These are phyloP conservation scores for Rheum nobile DNA, from an alignment of 148 eudicot species.

Conservation along the genomic window DNA sequence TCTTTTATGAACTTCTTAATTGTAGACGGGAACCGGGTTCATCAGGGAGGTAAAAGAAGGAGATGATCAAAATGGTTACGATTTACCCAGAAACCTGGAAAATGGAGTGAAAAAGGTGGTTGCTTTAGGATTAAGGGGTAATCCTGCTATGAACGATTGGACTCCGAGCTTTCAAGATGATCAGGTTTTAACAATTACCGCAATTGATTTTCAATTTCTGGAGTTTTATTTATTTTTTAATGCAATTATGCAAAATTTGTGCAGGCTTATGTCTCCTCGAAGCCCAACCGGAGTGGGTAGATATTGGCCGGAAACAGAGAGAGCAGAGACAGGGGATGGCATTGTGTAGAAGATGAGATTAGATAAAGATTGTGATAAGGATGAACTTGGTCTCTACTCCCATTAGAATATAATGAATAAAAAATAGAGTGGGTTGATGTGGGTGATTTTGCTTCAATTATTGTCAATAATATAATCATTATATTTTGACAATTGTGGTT, in stretches of 20 bases:
- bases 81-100: conserved; percentile 6
- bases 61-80: conserved; percentile 15
- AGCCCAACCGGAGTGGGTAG: conserved; percentile 47
- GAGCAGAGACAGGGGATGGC: background rate
- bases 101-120: conserved; percentile 15
- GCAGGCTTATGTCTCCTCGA: conserved; percentile 22
- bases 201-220: background rate
- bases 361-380: background rate
- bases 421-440: background rate
- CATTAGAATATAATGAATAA: background rate
- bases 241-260: background rate
- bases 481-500: background rate
- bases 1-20: background rate
- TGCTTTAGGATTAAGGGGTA: conserved; percentile 18
- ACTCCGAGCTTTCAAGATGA: conserved; percentile 25
- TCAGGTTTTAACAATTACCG: conserved; percentile 14
- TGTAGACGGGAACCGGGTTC: conserved; percentile 61
- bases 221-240: background rate
- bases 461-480: background rate
- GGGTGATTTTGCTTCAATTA: background rate
- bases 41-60: conserved; percentile 29
- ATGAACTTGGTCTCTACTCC: background rate
- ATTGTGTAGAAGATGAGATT: background rate
- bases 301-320: background rate
- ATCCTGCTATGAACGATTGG: conserved; percentile 77